phyloP scores from a whole-genome alignment of 805 yeast species.

The Metschnikowia cerradonensis region DNA sequence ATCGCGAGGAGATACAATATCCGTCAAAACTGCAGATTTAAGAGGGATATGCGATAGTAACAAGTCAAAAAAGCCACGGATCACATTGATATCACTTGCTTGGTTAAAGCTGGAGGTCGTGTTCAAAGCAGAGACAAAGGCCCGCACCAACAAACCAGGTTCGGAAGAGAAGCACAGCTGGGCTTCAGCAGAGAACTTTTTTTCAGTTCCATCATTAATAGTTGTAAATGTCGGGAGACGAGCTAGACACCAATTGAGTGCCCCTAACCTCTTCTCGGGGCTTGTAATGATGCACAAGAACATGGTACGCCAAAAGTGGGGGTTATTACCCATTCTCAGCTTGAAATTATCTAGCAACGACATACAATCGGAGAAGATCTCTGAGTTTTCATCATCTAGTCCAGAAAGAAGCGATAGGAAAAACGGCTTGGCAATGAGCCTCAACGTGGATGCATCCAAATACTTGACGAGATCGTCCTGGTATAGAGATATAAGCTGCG shows the following conservation, averaged over 20 bases:
- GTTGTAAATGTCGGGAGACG: slow-evolving; percentile 59
- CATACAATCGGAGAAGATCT: slow-evolving; percentile 62
- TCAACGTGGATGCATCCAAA: slow-evolving; percentile 36
- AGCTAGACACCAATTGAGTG: slow-evolving; percentile 67
- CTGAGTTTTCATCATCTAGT: slow-evolving; percentile 88
- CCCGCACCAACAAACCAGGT: slow-evolving; percentile 72
- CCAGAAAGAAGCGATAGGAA: slow-evolving; percentile 78
- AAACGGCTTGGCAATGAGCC: slow-evolving; percentile 61
- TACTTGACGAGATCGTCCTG: slow-evolving; percentile 45
- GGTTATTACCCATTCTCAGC: slow-evolving; percentile 54
- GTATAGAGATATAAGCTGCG: slow-evolving; percentile 63
- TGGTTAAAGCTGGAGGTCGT: slow-evolving; percentile 30
- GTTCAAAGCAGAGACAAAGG: slow-evolving; percentile 64
- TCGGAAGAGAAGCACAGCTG: slow-evolving; percentile 66
- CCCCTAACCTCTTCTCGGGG: slow-evolving; percentile 79
- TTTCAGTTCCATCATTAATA: slow-evolving; percentile 19
- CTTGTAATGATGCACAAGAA: slow-evolving; percentile 73
- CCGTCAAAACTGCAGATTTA: slow-evolving; percentile 52
- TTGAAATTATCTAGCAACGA: slow-evolving; percentile 59
- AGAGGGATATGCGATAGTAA: slow-evolving; percentile 65
- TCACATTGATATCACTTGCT: slow-evolving; percentile 58
- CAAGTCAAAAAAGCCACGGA: slow-evolving; percentile 85
- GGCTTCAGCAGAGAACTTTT: slow-evolving; percentile 27
- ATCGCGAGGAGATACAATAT: slow-evolving; percentile 48
- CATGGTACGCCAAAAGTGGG: slow-evolving; percentile 82